phyloP scores from a whole-genome alignment of 1,284 basidiomycete genomes.

The Ceratobasidium sp. region DNA sequence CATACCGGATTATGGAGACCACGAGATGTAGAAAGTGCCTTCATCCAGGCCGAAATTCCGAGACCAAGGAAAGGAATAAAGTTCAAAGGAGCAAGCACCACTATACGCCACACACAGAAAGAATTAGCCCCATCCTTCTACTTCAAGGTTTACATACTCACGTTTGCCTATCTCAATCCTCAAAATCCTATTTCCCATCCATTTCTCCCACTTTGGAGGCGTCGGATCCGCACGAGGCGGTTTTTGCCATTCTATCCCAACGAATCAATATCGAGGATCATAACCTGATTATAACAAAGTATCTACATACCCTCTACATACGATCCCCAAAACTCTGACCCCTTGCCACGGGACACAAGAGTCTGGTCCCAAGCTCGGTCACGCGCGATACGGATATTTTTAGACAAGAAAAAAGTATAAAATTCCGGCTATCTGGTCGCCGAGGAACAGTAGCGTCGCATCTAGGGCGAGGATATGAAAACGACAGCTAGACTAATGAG shows the following conservation, averaged over 20 bases:
- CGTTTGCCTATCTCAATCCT: constrained; percentile 67
- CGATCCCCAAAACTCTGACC: constrained; percentile 84
- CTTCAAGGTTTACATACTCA: constrained; percentile 54
- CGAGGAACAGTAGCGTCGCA: constrained; percentile 78
- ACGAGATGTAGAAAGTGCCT: constrained; percentile 76
- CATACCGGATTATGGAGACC: constrained; percentile 77
- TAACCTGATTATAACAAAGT: background rate
- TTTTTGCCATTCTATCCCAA: constrained; percentile 73
- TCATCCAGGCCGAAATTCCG: constrained; percentile 74
- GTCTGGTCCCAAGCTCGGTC: constrained; percentile 85
- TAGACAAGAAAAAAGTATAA: constrained; percentile 81
- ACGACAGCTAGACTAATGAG: constrained; percentile 22
- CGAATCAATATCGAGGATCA: background rate
- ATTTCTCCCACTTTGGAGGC: constrained; percentile 59
- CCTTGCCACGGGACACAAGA: constrained; percentile 82
- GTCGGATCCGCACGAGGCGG: constrained; percentile 68
- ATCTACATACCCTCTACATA: constrained; percentile 73
- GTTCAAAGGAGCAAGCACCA: constrained; percentile 76
- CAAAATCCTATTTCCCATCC: constrained; percentile 66
- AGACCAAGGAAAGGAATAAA: constrained; percentile 79
- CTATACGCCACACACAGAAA: constrained; percentile 58
- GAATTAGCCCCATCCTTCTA: background rate
- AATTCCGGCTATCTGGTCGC: constrained; percentile 79
- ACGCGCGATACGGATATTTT: constrained; percentile 82
- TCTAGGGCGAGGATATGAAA: constrained; percentile 63